Percentiles rank a stretch among this genome's conserved stretches.
Evolutionary conservation across 805 yeast genomes (phyloP).

Genomic region (Jamesozyma lodderae): DNA sequence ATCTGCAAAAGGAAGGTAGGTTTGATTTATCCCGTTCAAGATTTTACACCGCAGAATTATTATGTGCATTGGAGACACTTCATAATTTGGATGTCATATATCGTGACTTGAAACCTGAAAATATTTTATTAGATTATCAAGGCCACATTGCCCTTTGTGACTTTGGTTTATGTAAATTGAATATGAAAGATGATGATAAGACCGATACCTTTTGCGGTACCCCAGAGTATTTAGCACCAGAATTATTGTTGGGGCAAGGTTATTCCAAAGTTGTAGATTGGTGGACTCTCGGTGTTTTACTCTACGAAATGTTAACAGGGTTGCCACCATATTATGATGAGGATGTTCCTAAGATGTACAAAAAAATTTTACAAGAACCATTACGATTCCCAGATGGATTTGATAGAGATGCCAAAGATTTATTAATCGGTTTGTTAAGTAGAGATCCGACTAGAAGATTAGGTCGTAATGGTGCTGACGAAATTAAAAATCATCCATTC

Average conservation of each 20-base stretch:
- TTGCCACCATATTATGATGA: conserved; percentile 96
- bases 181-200: conserved; percentile 84
- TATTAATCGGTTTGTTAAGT: conserved; percentile 62
- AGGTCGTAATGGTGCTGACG: conserved; percentile 72
- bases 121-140: conserved; percentile 85
- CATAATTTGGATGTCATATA: conserved; percentile 90
- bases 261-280: conserved; percentile 94
- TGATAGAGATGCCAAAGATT: conserved; percentile 77
- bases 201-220: conserved; percentile 95
- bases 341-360: conserved; percentile 86
- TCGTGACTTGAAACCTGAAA: conserved; percentile 93
- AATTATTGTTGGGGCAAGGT: conserved; percentile 81
- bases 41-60: conserved; percentile 87
- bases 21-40: conserved; percentile 84
- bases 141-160: conserved; percentile 98
- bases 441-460: conserved; percentile 79
- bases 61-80: conserved; percentile 85
- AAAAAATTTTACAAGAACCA: conserved; percentile 84
- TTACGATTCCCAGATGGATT: conserved; percentile 80
- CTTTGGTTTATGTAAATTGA: conserved; percentile 90
- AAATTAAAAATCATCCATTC: conserved; percentile 75
- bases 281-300: conserved; percentile 94
- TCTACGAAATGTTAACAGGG: conserved; percentile 95
- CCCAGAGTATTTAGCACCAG: conserved; percentile 96
- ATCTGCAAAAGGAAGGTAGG: conserved; percentile 81